Base-by-base conservation (phyloP, 805 yeast genomes). In the Priceomyces fermenticarens region DNA sequence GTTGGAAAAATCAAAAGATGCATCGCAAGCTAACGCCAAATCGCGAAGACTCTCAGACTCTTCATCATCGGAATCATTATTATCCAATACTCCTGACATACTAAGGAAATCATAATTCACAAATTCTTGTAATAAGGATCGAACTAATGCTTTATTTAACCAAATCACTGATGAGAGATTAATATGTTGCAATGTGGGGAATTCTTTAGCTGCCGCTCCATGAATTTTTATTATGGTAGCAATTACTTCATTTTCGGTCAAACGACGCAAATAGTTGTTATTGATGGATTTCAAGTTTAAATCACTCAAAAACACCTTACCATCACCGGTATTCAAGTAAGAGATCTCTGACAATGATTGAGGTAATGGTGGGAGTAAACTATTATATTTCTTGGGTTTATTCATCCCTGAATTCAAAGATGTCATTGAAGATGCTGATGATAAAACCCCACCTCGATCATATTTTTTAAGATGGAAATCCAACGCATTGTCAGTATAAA, bases 141-240 rank as follows among this genome's bases (percentile, higher is more conserved):
- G 54, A 48, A 69, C 57, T 39, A 63, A 39, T 40, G 48, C 67
- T 50, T 63, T 73, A 51, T 61, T 70, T 30, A 72, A 55, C 81
- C 78, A 78, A 40, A 72, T 69, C 58, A 70, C 70, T 7, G 73
- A 73, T 16, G 66, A 60, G 49, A 74, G 57, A 43, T 69, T 67
- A 47, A 73, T 58, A 36, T 57, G 65, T 45, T 43, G 58, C 41
- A 79, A 54, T 34, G 53, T 56, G 26, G 17, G 45, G 20, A 20
- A 41, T 26, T 25, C 20, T 41, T 26, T 35, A 15, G 30, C 37
- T 17, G 42, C 47, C 12, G 40, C 43, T 6, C 58, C 51, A 39
- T 61, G 70, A 41, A 70, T 40, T 36, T 47, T 51, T n/a, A 56
- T 43, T 2, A 66, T 51, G 2, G 53, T 41, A 8, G 50, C 30